These are phyloP conservation scores for Dimocarpus longan DNA, from an alignment of 345 rosid species.

Conservation along the genomic window DNA sequence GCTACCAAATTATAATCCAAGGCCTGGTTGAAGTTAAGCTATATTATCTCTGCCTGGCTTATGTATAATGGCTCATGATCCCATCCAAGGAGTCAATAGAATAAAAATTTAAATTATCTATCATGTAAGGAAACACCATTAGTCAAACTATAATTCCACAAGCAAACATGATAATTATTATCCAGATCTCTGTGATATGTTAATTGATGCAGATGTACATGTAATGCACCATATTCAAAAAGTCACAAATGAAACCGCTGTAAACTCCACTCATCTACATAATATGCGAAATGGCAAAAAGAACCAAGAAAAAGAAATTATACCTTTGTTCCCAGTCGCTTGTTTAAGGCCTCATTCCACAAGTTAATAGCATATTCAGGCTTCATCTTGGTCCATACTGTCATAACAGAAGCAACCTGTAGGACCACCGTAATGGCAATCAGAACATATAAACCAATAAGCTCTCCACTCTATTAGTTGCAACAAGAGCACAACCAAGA, in stretches of 20 bases:
- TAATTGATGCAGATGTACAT: background rate
- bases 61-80: background rate
- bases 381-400: conserved; percentile 88
- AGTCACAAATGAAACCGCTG: background rate
- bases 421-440: conserved; percentile 20
- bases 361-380: conserved; percentile 91
- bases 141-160: background rate
- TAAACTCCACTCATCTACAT: background rate
- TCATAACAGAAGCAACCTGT: conserved; percentile 97
- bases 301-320: no score
- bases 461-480: background rate
- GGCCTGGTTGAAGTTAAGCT: background rate
- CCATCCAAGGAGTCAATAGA: background rate
- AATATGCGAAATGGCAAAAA: background rate
- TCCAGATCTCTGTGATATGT: no score
- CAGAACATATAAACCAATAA: conserved; percentile 6
- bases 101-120: background rate
- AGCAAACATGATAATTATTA: no score
- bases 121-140: background rate
- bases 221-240: background rate
- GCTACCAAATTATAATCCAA: background rate
- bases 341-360: conserved; percentile 97
- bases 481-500: background rate
- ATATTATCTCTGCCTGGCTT: background rate
- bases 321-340: conserved; percentile 93